These are phyloP conservation scores for Calocybe gambosa DNA, from an alignment of 1,284 basidiomycete genomes.

Conservation along the genomic window DNA sequence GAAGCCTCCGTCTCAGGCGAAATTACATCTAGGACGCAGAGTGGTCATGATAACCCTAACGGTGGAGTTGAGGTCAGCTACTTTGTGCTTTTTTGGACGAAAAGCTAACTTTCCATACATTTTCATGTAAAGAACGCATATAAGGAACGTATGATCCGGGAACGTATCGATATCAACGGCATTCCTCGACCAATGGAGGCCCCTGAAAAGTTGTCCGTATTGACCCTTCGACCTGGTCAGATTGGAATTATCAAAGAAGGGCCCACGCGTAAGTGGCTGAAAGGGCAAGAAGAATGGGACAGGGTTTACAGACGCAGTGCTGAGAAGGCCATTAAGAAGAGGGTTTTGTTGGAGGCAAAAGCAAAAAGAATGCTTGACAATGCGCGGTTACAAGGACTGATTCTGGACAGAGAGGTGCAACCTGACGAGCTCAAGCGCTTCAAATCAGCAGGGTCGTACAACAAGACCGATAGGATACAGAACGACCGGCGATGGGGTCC, in stretches of 20 bases:
- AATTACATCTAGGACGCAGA: slow-evolving; percentile 3
- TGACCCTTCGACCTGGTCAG: slow-evolving; percentile 50
- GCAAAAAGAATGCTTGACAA: slow-evolving; percentile 36
- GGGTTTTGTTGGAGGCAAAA: slow-evolving; percentile 34
- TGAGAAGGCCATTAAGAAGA: slow-evolving; percentile 33
- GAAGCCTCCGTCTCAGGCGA: slow-evolving; percentile 22
- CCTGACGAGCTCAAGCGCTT: neutral
- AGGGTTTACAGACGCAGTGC: slow-evolving; percentile 38
- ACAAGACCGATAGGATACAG: slow-evolving; percentile 25
- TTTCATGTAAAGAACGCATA: slow-evolving; percentile 16
- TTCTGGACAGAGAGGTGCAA: slow-evolving; percentile 14
- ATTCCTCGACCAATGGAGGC: slow-evolving; percentile 67
- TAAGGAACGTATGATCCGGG: slow-evolving; percentile 55
- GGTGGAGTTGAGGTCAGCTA: slow-evolving; percentile 11
- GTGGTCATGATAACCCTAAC: slow-evolving; percentile 13
- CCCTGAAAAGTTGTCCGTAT: slow-evolving; percentile 46
- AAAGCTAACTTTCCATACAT: neutral
- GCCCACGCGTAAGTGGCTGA: slow-evolving; percentile 49
- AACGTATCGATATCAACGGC: slow-evolving; percentile 71
- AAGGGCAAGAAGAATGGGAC: slow-evolving; percentile 58
- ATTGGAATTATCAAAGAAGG: slow-evolving; percentile 67
- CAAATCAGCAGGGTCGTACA: neutral
- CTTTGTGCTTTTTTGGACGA: neutral
- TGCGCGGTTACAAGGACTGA: slow-evolving; percentile 42
- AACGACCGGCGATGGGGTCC: slow-evolving; percentile 46